Evolutionary conservation across 2,329 filamentous ascomycete genomes (phyloP), one percentile per base, ranked within the genome.

Genomic region (Furcasterigmium sp.): DNA sequence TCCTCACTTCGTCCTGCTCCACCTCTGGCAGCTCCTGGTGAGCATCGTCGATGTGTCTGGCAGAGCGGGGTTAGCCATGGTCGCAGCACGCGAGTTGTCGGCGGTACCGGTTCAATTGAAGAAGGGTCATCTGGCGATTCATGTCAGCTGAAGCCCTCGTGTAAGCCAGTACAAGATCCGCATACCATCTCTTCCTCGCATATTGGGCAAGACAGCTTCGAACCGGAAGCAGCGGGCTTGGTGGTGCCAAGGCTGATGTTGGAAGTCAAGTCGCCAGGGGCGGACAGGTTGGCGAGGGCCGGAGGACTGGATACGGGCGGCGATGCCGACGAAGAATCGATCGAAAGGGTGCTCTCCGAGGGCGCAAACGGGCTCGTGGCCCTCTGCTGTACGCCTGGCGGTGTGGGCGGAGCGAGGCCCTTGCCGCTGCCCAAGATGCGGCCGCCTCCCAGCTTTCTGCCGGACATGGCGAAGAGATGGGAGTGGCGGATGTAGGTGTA

Each of bases 111-210:
- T 98, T 97, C 32, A 98, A 72, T 68, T 98, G 93, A 30, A 98
- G 70, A 39, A 98, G 69, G 13, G 93, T 97, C 58, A 97, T 76
- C 88, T 94, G 56, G 25, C 44, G 5, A 19, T 9, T n/a, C 19
- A 13, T n/a, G 37, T 56, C 34, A 58, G 55, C 42, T 39, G 3
- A 11, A 39, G 14, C 11, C 13, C n/a, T 35, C 29, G 7, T 26
- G 23, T 21, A 11, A 9, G 19, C 14, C 14, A 34, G 41, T 37
- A 56, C 69, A n/a, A n/a, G n/a, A n/a, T n/a, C n/a, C n/a, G n/a
- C n/a, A 51, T 69, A 93, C 90, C 93, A 98, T 98, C 65, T 96
- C 91, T 68, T 97, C 94, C 54, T 84, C 90, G 66, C 93, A 98
- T 60, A 98, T 98, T n/a, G 93, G 93, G 63, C 93, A 98, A 43